Percentiles rank a stretch among this genome's conserved stretches.
Conservation (phyloP, 2,329 filamentous ascomycete genomes). For the Aspergillus vadensis region DNA sequence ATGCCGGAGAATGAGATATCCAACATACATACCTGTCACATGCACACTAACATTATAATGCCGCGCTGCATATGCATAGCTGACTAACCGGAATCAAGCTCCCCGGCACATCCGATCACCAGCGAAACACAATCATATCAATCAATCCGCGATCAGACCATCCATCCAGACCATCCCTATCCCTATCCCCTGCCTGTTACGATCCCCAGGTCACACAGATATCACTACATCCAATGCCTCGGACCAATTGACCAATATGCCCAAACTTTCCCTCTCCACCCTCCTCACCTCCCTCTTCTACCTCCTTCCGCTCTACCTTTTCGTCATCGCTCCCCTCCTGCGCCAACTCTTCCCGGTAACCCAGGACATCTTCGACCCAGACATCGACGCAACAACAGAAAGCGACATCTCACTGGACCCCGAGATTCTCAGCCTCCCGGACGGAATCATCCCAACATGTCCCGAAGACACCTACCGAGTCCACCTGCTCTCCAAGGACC, state of each 20-base stretch:
- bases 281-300: slow-evolving; percentile 39
- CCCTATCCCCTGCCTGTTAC: background rate
- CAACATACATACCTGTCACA: background rate
- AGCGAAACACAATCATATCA: slow-evolving; percentile 2
- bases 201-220: background rate
- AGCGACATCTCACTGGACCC: slow-evolving; percentile 24
- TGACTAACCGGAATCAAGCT: background rate
- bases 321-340: slow-evolving; percentile 37
- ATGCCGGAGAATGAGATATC: slow-evolving; percentile 1
- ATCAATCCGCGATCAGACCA: background rate
- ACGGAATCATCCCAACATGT: slow-evolving; percentile 32
- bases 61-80: background rate
- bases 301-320: slow-evolving; percentile 40
- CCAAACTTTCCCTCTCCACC: slow-evolving; percentile 27
- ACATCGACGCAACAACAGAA: slow-evolving; percentile 14
- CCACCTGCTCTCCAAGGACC: slow-evolving; percentile 56
- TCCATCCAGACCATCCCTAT: background rate
- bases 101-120: background rate
- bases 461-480: slow-evolving; percentile 35
- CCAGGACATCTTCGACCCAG: slow-evolving; percentile 11
- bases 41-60: background rate
- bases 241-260: slow-evolving; percentile 15
- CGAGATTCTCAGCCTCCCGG: slow-evolving; percentile 38
- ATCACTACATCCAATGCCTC: background rate
- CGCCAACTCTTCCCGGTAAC: slow-evolving; percentile 28